Base-by-base conservation (phyloP, 768 basidiomycete genomes). In the Gautieria morchelliformis region DNA sequence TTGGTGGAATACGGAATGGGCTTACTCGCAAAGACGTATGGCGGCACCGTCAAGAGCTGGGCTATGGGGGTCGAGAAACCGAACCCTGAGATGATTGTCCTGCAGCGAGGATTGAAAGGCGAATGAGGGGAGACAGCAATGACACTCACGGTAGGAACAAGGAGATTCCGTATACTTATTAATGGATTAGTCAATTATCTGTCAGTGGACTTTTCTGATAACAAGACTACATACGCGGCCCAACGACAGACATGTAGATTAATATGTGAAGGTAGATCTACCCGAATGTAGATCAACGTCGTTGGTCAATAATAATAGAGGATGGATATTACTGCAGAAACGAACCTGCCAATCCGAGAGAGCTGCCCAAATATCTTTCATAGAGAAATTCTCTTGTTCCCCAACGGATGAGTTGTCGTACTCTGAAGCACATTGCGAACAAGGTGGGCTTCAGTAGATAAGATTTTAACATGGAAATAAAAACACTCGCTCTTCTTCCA, bases 21-120 rank as follows among this genome's bases (percentile, higher is more conserved):
- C 81, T 37, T 61, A 85, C 85, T 79, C 12, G 82, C 83, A 46
- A 78, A 68, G 20, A 83, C 66, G 62, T 85, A 87, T 8, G 84
- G 83, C 1, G 85, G 85, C 0, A 87, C 78, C 2, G 84, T 84
- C 41, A 88, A 74, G 3, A 87, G 71, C 62, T 86, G 83, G 54
- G 78, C 81, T 53, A 83, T 72, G 0, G 82, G 69, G 4, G 78
- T 65, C 3, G 75, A 66, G 64, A 80, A 78, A 1, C 85, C 85
- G 55, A 87, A 86, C 79, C 69, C 68, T 22, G 74, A 72, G 67
- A 86, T 84, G 42, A 85, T 85, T 3, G 82, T 79, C 45, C 83
- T 85, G 14, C 10, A 47, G 27, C 39, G 27, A 37, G 41, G 51
- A 8, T 37, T 32, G 52, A 12, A n/a, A 10, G 40, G 51, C 19